phyloP scores from a whole-genome alignment of 208 protist species.

The Tritrichomonas musculus region DNA sequence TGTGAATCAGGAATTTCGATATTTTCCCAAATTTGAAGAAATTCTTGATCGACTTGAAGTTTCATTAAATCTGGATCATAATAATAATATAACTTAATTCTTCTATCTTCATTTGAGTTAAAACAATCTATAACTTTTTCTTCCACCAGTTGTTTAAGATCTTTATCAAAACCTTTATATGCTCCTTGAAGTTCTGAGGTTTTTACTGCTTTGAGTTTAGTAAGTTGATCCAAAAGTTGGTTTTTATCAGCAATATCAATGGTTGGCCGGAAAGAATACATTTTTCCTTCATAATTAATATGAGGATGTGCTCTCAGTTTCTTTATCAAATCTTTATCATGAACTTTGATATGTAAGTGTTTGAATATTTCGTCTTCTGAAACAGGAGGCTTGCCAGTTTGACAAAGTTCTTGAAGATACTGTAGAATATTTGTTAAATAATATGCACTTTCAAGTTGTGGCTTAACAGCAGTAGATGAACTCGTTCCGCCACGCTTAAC shows the following conservation, averaged over 20 bases:
- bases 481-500: too few species aligned
- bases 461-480: too few species aligned
- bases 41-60: not conserved
- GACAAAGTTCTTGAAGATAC: not conserved
- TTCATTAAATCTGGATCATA: not conserved
- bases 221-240: not conserved
- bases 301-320: not conserved
- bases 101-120: not conserved
- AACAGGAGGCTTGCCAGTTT: not conserved
- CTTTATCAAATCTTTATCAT: not conserved
- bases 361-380: not conserved
- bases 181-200: not conserved
- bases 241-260: not conserved
- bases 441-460: not conserved
- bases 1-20: not conserved
- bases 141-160: not conserved
- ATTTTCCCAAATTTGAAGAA: not conserved
- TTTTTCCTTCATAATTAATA: not conserved
- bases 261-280: not conserved
- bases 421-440: not conserved
- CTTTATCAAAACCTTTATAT: not conserved
- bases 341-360: not conserved
- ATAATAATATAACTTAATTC: not conserved
- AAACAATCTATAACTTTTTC: not conserved
- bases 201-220: not conserved